Conservation (phyloP, 345 rosid species). For the Populus alba region DNA sequence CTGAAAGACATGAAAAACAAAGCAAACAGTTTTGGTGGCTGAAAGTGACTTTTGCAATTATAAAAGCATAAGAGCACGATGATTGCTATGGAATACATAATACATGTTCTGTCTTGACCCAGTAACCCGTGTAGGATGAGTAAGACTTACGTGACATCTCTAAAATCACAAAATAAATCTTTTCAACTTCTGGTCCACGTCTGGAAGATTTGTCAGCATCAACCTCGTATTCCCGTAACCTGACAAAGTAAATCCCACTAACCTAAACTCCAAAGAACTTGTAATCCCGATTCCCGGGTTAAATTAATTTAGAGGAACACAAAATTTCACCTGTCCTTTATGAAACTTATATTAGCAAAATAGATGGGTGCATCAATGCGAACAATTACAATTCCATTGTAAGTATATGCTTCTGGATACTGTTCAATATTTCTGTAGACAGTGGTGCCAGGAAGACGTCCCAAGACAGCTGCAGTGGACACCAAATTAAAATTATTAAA, state of each 20-base stretch:
- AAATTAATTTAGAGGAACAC: slow-evolving; percentile 4
- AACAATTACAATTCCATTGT: slow-evolving; percentile 88
- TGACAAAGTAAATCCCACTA: slow-evolving; percentile 25
- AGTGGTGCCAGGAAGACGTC: slow-evolving; percentile 98
- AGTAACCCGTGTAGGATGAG: neutral
- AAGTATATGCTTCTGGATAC: slow-evolving; percentile 94
- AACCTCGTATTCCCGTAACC: slow-evolving; percentile 86
- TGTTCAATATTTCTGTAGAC: slow-evolving; percentile 84
- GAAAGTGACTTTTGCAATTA: neutral
- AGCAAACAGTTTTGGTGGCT: neutral
- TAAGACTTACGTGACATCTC: slow-evolving; percentile 92
- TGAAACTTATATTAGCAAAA: slow-evolving; percentile 92
- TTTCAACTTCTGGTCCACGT: slow-evolving; percentile 85
- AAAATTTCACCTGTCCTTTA: slow-evolving; percentile 72
- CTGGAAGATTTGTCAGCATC: slow-evolving; percentile 65
- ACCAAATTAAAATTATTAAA: neutral
- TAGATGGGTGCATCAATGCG: slow-evolving; percentile 92
- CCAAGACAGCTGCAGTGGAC: slow-evolving; percentile 74
- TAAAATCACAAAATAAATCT: slow-evolving; percentile 73
- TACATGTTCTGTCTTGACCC: neutral
- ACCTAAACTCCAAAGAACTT: slow-evolving; percentile 6
- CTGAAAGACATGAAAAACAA: neutral
- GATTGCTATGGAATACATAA: neutral
- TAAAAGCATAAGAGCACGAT: neutral
- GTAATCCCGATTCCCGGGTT: neutral